Evolutionary conservation across 2,329 filamentous ascomycete genomes (phyloP).

Genomic region (Verticillium albo-atrum): DNA sequence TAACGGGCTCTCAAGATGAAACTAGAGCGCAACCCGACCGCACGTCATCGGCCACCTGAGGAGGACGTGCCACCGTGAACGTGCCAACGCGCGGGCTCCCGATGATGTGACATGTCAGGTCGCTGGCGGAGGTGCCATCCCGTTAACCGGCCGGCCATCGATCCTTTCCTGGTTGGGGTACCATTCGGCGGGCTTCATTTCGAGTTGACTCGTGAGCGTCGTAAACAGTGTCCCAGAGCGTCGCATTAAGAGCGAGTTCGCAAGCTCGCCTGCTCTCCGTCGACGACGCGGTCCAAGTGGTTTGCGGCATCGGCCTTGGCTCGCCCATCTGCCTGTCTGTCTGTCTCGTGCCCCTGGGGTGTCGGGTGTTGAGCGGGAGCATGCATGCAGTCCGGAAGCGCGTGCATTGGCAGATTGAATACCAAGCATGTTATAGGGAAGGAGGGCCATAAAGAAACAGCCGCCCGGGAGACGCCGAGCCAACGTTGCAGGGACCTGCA

Average conservation of each 20-base stretch:
- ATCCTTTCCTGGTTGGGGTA: not conserved
- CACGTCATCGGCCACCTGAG: not conserved
- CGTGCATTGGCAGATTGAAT: not conserved
- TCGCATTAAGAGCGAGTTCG: not conserved
- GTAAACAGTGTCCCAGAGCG: not conserved
- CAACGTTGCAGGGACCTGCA: not conserved
- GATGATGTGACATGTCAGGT: not conserved
- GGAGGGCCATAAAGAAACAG: not conserved
- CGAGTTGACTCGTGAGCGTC: not conserved
- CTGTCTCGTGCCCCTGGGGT: not conserved
- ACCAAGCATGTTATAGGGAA: not conserved
- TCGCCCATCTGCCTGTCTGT: not conserved
- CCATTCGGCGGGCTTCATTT: not conserved
- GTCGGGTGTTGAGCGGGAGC: not conserved
- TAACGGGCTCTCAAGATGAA: not conserved
- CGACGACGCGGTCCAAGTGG: too few species aligned
- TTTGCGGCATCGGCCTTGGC: not conserved
- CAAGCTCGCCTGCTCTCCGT: too few species aligned
- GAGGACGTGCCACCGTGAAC: too few species aligned
- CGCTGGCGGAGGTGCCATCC: not conserved
- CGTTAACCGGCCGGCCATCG: not conserved
- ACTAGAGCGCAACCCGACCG: not conserved
- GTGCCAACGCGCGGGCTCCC: not conserved
- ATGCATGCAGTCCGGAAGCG: not conserved
- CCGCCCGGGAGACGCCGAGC: not conserved